Conservation (phyloP, 2,329 filamentous ascomycete genomes). For the Talaromyces verruculosus region DNA sequence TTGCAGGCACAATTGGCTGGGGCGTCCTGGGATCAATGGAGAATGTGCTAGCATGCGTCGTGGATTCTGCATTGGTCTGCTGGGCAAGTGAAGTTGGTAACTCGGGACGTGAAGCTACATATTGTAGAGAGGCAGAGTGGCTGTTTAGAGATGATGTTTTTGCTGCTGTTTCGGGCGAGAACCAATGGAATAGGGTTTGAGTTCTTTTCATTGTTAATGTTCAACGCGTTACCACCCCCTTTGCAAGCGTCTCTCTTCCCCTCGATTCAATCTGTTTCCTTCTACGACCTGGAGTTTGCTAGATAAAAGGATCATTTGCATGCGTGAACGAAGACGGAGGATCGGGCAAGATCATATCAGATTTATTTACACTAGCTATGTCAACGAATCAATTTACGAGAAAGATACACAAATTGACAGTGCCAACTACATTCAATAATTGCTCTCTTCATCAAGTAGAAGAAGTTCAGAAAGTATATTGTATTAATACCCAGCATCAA, state of each 20-base stretch:
- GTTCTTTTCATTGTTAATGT: background rate
- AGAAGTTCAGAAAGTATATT: background rate
- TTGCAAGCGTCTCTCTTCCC: background rate
- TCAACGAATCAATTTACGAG: background rate
- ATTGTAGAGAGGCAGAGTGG: constrained; percentile 88
- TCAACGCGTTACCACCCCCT: background rate
- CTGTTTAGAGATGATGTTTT: constrained; percentile 67
- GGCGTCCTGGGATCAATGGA: constrained; percentile 89
- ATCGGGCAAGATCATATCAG: background rate
- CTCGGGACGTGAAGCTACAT: constrained; percentile 63
- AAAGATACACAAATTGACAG: background rate
- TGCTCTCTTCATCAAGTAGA: background rate
- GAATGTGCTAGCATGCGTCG: constrained; percentile 78
- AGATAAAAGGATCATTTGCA: constrained; percentile 5
- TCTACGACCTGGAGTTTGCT: background rate
- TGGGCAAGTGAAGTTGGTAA: constrained; percentile 85
- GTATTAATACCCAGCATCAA: background rate
- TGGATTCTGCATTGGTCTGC: constrained; percentile 87
- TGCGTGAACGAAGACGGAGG: constrained; percentile 4
- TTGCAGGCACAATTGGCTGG: constrained; percentile 94
- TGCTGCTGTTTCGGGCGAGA: constrained; percentile 9
- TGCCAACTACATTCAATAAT: background rate
- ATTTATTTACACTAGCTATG: background rate
- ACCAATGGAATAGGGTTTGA: constrained; percentile 21
- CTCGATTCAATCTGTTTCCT: background rate